Conservation (phyloP, 257 asterid species). For the Solanum bulbocastanum region DNA sequence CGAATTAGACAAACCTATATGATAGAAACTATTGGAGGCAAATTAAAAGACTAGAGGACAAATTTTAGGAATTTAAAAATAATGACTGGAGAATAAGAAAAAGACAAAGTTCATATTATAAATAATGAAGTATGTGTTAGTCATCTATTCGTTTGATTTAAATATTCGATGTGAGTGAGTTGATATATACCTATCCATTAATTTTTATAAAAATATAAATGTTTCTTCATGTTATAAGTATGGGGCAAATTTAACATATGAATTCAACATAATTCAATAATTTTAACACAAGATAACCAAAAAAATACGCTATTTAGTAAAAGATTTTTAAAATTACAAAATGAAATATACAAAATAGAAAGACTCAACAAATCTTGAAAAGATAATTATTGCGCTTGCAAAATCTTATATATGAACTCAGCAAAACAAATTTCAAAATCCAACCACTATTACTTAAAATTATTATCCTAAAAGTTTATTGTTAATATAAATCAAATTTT, state of each 20-base stretch:
- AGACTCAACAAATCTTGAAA: neutral
- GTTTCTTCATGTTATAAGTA: neutral
- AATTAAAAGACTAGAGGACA: neutral
- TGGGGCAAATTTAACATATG: neutral
- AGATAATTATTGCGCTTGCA: neutral
- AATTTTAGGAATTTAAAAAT: neutral
- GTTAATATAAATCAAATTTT: neutral
- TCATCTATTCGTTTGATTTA: neutral
- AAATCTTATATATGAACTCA: neutral
- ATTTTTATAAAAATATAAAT: neutral
- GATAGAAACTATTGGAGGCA: neutral
- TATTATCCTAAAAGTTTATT: neutral
- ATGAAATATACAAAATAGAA: neutral
- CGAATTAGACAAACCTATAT: neutral
- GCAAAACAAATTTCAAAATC: neutral
- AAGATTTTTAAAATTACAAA: neutral
- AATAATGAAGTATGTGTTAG: neutral
- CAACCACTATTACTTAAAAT: neutral
- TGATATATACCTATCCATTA: neutral
- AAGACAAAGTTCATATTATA: neutral
- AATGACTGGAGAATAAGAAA: neutral
- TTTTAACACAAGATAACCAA: fast-evolving
- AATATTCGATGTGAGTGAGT: neutral
- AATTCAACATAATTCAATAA: neutral
- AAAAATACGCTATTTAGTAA: neutral